These are phyloP conservation scores for Lactuca saligna DNA, from an alignment of 129 eudicot genomes.

Conservation along the genomic window DNA sequence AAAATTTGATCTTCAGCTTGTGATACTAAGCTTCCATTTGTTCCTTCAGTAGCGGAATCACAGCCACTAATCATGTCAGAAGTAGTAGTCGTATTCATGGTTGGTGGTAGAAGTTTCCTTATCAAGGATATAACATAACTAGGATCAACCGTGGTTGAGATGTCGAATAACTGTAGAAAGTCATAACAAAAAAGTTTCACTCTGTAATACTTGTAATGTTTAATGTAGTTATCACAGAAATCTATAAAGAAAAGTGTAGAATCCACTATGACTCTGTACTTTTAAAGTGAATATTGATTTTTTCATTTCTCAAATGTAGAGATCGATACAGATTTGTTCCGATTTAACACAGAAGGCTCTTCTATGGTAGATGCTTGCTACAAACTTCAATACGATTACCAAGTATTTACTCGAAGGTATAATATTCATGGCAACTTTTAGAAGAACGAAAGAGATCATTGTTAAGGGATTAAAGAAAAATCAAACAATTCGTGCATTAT, in stretches of 20 bases:
- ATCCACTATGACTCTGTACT: too few species aligned
- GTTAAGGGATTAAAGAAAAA: too few species aligned
- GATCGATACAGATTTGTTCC: background rate
- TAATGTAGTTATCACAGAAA: too few species aligned
- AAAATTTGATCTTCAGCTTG: slow-evolving; percentile 21
- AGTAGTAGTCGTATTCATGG: slow-evolving; percentile 24
- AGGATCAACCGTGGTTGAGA: slow-evolving; percentile 91
- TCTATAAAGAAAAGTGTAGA: too few species aligned
- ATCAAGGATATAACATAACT: slow-evolving; percentile 84
- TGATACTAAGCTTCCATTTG: slow-evolving; percentile 21
- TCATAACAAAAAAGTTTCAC: slow-evolving; percentile 8
- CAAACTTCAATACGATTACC: background rate
- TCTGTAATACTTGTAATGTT: background rate
- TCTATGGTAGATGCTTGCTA: background rate
- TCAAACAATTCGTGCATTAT: background rate
- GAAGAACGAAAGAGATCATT: background rate
- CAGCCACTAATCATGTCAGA: slow-evolving; percentile 14
- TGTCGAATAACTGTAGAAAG: slow-evolving; percentile 65
- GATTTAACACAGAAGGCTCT: background rate
- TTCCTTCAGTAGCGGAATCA: slow-evolving; percentile 22
- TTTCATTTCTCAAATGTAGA: background rate
- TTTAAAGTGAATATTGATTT: background rate
- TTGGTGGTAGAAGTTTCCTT: slow-evolving; percentile 76
- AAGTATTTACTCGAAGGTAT: background rate
- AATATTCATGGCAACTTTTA: background rate